Percentiles rank a stretch among this genome's conserved stretches.
phyloP scores from a whole-genome alignment of 345 rosid genomes.

The Sisymbrium irio region DNA sequence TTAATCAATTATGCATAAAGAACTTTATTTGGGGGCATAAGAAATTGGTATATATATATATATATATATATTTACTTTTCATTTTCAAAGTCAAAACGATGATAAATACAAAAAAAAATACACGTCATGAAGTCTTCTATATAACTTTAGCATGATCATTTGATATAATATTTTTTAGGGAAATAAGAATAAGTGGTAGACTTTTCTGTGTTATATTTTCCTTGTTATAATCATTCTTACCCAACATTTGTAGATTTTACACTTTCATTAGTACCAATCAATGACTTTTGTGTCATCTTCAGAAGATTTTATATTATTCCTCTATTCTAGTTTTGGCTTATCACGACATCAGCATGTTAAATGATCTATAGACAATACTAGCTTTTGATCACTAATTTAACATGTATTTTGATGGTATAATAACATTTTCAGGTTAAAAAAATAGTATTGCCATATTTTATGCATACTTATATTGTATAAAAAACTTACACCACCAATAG shows the following conservation, averaged over 20 bases:
- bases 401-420: background rate
- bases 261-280: conserved; percentile 12
- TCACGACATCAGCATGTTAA: background rate
- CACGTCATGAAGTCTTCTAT: background rate
- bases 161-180: background rate
- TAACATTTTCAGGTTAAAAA: background rate
- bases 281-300: background rate
- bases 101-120: background rate
- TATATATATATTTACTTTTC: background rate
- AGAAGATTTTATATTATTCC: background rate
- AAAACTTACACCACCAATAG: background rate
- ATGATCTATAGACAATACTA: no score
- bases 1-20: background rate
- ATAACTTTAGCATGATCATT: background rate
- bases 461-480: background rate
- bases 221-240: background rate
- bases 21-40: background rate
- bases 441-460: background rate
- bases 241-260: conserved; percentile 9
- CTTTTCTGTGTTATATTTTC: background rate
- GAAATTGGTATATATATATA: background rate
- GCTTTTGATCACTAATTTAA: background rate
- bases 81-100: background rate
- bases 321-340: conserved; percentile 1
- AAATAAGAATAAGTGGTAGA: no score